Percentiles rank a stretch among this genome's conserved stretches.
Conservation (phyloP, 345 rosid genomes). For the Gossypium mustelinum region DNA sequence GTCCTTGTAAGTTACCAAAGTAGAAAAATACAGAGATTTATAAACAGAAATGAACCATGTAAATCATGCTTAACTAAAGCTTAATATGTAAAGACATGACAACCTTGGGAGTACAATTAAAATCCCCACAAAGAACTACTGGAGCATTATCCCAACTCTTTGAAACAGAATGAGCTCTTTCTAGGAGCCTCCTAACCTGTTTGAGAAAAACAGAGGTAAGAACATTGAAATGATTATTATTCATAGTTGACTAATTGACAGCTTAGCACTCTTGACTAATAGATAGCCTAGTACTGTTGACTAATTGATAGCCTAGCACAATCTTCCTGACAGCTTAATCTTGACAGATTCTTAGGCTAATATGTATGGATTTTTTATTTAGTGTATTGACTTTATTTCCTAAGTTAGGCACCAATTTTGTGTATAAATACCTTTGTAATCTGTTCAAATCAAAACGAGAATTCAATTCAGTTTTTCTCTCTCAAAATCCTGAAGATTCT, state of each 20-base stretch:
- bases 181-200: slow-evolving; percentile 78
- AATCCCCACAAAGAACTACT: slow-evolving; percentile 91
- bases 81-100: slow-evolving; percentile 17
- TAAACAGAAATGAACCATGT: slow-evolving; percentile 12
- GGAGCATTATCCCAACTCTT: slow-evolving; percentile 81
- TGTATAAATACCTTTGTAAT: too few relatives aligned
- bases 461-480: too few relatives aligned
- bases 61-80: slow-evolving; percentile 13
- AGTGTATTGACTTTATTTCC: too few relatives aligned
- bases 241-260: not conserved
- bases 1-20: slow-evolving; percentile 7
- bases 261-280: too few relatives aligned
- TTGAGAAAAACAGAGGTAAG: slow-evolving; percentile 14
- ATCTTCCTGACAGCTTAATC: too few relatives aligned
- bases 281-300: too few relatives aligned
- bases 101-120: slow-evolving; percentile 93
- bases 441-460: too few relatives aligned
- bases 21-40: slow-evolving; percentile 4
- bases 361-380: too few relatives aligned
- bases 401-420: too few relatives aligned
- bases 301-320: too few relatives aligned
- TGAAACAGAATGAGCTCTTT: slow-evolving; percentile 71
- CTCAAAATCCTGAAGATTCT: too few relatives aligned
- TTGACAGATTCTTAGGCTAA: too few relatives aligned
- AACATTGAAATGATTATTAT: not conserved